phyloP scores from a whole-genome alignment of 192 early-diverging fungal species.

The Coemansia sp. region DNA sequence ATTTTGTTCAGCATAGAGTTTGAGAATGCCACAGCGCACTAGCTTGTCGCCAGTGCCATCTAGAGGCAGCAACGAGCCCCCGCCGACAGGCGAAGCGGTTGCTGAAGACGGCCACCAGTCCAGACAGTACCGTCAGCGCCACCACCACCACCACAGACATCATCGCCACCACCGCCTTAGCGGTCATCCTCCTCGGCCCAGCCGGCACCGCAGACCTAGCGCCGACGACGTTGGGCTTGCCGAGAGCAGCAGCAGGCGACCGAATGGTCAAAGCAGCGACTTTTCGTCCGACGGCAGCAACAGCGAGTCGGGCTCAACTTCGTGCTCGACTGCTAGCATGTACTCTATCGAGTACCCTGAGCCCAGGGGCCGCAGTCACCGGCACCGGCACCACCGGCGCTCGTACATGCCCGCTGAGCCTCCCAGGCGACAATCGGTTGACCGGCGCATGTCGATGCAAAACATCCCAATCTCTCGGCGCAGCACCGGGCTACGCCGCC shows the following conservation, averaged over 20 bases:
- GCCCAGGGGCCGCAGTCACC: conserved; percentile 11
- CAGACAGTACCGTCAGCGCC: conserved; percentile 8
- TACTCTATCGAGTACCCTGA: conserved; percentile 35
- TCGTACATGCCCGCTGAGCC: conserved; percentile 12
- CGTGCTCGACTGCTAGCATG: conserved; percentile 47
- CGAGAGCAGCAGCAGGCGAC: neutral
- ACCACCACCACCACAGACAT: conserved; percentile 14
- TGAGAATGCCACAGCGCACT: conserved; percentile 7
- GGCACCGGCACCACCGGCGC: conserved; percentile 43
- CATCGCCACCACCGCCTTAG: conserved; percentile 13
- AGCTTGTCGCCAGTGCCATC: conserved; percentile 6
- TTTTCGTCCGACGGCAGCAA: conserved; percentile 18
- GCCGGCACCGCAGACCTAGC: conserved; percentile 9
- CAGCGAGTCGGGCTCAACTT: conserved; percentile 49
- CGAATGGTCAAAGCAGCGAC: conserved; percentile 4
- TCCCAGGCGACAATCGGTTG: conserved; percentile 1
- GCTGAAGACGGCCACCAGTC: neutral
- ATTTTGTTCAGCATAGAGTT: neutral
- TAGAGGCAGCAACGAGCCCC: neutral
- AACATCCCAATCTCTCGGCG: conserved; percentile 25
- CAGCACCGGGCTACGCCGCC: conserved; percentile 25
- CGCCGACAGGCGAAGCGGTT: neutral
- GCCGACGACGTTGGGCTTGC: neutral
- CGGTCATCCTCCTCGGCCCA: conserved; percentile 11
- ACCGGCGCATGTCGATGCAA: conserved; percentile 27